Evolutionary conservation across 257 asterid genomes (phyloP), one percentile per base, ranked within the genome.

Genomic region (Solanum microdontum): DNA sequence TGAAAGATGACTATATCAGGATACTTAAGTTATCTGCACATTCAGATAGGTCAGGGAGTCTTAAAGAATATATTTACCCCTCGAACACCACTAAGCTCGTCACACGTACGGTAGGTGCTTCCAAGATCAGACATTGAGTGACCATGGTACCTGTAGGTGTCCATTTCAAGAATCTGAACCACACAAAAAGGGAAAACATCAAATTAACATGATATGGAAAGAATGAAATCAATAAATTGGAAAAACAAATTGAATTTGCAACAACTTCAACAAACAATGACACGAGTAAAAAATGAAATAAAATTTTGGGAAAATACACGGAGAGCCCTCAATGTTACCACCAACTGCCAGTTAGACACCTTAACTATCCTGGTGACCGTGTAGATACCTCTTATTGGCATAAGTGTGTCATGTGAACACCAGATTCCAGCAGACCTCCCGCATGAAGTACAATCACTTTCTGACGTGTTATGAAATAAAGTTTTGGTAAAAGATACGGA

Each of bases 61-160:
- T 3, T 60, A 26, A n/a, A 60, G 40, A 87, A 58, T 13, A 87
- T 86, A 69, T 55, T 40, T 21, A 97, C 99, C 98, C 96, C 98
- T 91, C 99, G 93, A 88, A 97, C 89, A 60, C 96, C 99, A 90
- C 93, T 88, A 87, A 97, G 93, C 93, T 94, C 99, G 87, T 95
- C 99, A 91, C 99, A 98, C 17, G 99, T 95, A 39, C 99, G 98
- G 69, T 97, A 97, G 79, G 99, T 95, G 95, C 98, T 97, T 84
- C 99, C 99, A 86, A 99, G 99, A 90, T 97, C 99, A 77, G 99
- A 97, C 99, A 95, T 95, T 87, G 99, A 97, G 93, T 94, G 99
- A 17, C 99, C 98, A 76, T 96, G 99, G 89, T 97, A 95, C 89
- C 99, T 93, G 85, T 97, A 97, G 68, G 99, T 97, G 92, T 97